Evolutionary conservation across 768 basidiomycete genomes (phyloP).

Genomic region (Suillus tomentosus): DNA sequence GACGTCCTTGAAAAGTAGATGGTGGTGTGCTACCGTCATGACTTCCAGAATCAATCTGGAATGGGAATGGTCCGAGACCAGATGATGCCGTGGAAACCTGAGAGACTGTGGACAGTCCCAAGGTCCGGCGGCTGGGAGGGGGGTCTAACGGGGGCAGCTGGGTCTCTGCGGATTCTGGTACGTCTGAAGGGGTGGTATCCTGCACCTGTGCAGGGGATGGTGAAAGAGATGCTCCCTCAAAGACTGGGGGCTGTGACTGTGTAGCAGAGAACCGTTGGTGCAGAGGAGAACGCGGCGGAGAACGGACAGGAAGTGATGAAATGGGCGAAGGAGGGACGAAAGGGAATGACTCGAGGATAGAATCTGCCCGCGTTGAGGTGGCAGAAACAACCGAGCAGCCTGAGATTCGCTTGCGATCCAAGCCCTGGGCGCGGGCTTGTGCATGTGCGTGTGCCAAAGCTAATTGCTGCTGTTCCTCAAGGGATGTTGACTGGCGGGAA

Average conservation of each 20-base stretch:
- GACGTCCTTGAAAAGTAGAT: conserved; percentile 45
- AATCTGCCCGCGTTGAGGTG: conserved; percentile 75
- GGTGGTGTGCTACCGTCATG: conserved; percentile 36
- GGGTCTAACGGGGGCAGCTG: conserved; percentile 37
- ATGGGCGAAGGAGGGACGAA: conserved; percentile 91
- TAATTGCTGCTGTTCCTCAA: conserved; percentile 70
- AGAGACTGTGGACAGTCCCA: conserved; percentile 79
- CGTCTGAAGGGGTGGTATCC: conserved; percentile 13
- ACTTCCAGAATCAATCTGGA: conserved; percentile 75
- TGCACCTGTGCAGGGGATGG: neutral
- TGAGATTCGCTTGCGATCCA: conserved; percentile 55
- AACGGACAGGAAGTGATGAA: conserved; percentile 74
- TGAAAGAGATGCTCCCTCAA: conserved; percentile 7
- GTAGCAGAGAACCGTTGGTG: conserved; percentile 53
- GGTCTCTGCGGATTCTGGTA: conserved; percentile 33
- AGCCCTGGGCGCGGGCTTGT: conserved; percentile 54
- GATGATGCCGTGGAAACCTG: conserved; percentile 76
- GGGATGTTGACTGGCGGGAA: conserved; percentile 27
- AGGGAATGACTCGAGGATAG: conserved; percentile 84
- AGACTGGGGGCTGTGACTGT: conserved; percentile 12
- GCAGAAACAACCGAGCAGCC: conserved; percentile 68
- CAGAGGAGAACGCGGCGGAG: conserved; percentile 75
- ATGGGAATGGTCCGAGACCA: conserved; percentile 83
- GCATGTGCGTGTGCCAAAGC: conserved; percentile 65
- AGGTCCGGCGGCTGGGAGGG: conserved; percentile 59